A percentile compares a stretch with the other conserved stretches of the same genome.
phyloP scores from a whole-genome alignment of 116 monocot species.

The Iris pallida region DNA sequence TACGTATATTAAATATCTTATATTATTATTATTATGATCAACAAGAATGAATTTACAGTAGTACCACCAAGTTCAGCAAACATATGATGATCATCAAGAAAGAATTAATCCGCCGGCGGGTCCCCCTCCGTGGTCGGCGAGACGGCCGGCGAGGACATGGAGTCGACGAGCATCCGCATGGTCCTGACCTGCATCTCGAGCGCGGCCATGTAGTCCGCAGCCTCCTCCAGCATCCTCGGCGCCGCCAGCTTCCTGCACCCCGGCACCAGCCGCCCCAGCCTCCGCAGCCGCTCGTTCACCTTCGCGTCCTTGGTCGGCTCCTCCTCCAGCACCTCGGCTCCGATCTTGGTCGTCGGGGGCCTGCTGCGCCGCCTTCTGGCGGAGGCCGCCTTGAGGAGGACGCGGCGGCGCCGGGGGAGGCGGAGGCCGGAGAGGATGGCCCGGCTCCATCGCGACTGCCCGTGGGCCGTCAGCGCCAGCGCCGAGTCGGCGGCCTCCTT shows the following conservation, averaged over 20 bases:
- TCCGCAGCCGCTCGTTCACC: too few relatives aligned
- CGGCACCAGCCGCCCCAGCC: constrained; percentile 7
- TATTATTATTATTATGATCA: too few relatives aligned
- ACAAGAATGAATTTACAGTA: too few relatives aligned
- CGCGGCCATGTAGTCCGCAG: constrained; percentile 6
- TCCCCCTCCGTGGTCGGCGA: neutral
- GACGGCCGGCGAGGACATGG: neutral
- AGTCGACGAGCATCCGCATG: neutral
- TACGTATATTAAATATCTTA: too few relatives aligned
- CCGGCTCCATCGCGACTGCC: constrained; percentile 32
- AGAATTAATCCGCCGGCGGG: neutral
- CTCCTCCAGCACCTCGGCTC: neutral
- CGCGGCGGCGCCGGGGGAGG: constrained; percentile 13
- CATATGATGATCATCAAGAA: too few relatives aligned
- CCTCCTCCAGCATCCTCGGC: constrained; percentile 2
- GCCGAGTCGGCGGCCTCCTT: constrained; percentile 37
- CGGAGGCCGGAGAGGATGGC: constrained; percentile 27
- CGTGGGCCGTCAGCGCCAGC: constrained; percentile 27
- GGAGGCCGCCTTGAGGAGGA: constrained; percentile 3
- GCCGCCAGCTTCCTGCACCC: constrained; percentile 9
- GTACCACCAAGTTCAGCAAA: too few relatives aligned
- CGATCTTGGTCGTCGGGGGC: neutral
- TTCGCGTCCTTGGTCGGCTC: neutral
- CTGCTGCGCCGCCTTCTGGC: neutral
- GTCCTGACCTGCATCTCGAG: constrained; percentile 12